Evolutionary conservation across 805 yeast species (phyloP).

Genomic region (Candida palmyrensis): DNA sequence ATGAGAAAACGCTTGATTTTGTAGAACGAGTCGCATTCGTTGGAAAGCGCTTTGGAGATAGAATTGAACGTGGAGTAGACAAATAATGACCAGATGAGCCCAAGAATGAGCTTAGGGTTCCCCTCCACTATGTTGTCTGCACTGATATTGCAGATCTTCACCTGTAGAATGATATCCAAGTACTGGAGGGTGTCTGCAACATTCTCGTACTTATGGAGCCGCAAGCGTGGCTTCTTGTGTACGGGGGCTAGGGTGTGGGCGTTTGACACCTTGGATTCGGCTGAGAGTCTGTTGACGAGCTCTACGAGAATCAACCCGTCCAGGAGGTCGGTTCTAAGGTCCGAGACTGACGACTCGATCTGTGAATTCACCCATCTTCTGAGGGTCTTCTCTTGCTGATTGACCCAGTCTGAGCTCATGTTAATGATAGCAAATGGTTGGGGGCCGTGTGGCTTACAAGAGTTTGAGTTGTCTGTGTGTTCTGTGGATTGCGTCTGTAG

Average conservation of each 20-base stretch:
- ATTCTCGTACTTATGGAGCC: slow-evolving; percentile 45
- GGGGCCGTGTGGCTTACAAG: neutral
- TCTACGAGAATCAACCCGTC: slow-evolving; percentile 37
- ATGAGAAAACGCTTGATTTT: slow-evolving; percentile 30
- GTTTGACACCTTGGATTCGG: slow-evolving; percentile 13
- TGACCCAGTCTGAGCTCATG: slow-evolving; percentile 39
- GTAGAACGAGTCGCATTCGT: slow-evolving; percentile 20
- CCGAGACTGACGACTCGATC: slow-evolving; percentile 16
- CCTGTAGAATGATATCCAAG: slow-evolving; percentile 31
- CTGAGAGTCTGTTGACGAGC: slow-evolving; percentile 29
- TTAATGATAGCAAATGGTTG: neutral
- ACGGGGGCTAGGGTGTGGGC: slow-evolving; percentile 25
- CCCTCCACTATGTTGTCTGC: slow-evolving; percentile 49
- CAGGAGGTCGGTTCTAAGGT: slow-evolving; percentile 28
- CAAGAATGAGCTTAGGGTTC: slow-evolving; percentile 41
- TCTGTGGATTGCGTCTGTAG: neutral
- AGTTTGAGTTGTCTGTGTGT: neutral
- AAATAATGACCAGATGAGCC: slow-evolving; percentile 46
- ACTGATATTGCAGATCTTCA: slow-evolving; percentile 40
- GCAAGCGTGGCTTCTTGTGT: slow-evolving; percentile 33
- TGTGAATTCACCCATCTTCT: slow-evolving; percentile 45
- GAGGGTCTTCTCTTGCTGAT: slow-evolving; percentile 44
- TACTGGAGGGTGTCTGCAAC: slow-evolving; percentile 38
- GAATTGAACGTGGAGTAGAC: slow-evolving; percentile 32
- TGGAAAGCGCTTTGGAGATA: slow-evolving; percentile 9